These are phyloP conservation scores for Tulasnella sp. DNA, from an alignment of 768 basidiomycete species.

Conservation along the genomic window DNA sequence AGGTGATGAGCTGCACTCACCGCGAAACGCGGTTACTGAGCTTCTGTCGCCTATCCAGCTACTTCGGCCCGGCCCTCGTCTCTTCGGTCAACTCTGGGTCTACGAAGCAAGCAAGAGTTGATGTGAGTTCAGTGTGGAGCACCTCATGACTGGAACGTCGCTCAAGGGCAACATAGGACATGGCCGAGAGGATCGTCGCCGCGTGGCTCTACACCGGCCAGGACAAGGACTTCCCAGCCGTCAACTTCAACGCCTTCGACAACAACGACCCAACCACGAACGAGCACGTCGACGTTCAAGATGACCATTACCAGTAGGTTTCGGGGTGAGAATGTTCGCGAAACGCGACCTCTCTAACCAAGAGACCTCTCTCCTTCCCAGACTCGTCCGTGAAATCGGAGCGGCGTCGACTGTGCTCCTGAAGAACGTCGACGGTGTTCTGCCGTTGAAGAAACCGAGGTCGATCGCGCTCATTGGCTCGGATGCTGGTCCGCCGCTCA, in stretches of 20 bases:
- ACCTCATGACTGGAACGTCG: background rate
- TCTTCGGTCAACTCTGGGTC: conserved; percentile 70
- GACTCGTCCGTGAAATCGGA: conserved; percentile 52
- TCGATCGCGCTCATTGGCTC: conserved; percentile 48
- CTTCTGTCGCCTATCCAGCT: background rate
- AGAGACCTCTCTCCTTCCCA: conserved; percentile 25
- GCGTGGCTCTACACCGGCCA: conserved; percentile 46
- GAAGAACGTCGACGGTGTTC: conserved; percentile 46
- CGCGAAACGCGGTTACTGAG: no score
- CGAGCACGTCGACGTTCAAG: conserved; percentile 46
- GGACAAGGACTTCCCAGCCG: conserved; percentile 43
- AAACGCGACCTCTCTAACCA: background rate
- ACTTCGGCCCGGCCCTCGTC: conserved; percentile 57
- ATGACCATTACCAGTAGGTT: conserved; percentile 44
- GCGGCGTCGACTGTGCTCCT: conserved; percentile 63
- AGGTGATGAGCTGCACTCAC: no score
- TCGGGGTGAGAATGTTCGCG: no score
- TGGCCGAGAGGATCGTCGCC: conserved; percentile 49
- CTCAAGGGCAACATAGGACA: conserved; percentile 37
- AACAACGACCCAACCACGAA: conserved; percentile 20
- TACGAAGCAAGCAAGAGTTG: conserved; percentile 59
- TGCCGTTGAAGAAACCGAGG: conserved; percentile 43
- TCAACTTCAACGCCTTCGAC: conserved; percentile 50
- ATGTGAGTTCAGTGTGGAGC: conserved; percentile 29
- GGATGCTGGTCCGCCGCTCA: conserved; percentile 61